Conservation (phyloP, 768 basidiomycete species). For the Mycena belliarum region DNA sequence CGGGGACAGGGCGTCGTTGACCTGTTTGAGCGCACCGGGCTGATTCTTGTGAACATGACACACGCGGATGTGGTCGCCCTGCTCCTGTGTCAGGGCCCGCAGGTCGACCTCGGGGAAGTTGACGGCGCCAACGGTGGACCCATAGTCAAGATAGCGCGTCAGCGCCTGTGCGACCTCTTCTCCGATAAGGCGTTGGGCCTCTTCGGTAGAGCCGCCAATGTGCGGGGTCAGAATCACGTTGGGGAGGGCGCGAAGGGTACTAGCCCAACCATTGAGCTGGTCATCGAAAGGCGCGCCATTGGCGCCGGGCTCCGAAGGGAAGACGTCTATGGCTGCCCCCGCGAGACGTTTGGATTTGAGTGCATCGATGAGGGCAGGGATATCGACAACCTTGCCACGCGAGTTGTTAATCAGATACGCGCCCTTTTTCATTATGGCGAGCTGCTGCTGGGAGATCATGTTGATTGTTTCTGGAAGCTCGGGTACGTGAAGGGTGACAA, state of each 20-base stretch:
- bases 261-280: conserved; percentile 83
- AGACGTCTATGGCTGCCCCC: conserved; percentile 90
- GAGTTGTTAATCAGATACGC: conserved; percentile 98
- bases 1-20: conserved; percentile 92
- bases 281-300: conserved; percentile 92
- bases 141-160: conserved; percentile 87
- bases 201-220: conserved; percentile 98
- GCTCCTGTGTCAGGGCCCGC: conserved; percentile 85
- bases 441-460: conserved; percentile 79
- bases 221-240: conserved; percentile 98
- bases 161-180: conserved; percentile 89
- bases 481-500: conserved; percentile 94
- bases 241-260: conserved; percentile 68
- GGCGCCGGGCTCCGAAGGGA: conserved; percentile 87
- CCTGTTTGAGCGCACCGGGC: conserved; percentile 90
- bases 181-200: conserved; percentile 97
- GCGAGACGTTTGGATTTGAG: conserved; percentile 87
- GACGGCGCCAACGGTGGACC: conserved; percentile 89
- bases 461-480: conserved; percentile 95
- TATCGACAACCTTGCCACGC: conserved; percentile 92
- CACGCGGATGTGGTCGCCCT: conserved; percentile 79
- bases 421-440: conserved; percentile 92
- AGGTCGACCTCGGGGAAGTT: conserved; percentile 99
- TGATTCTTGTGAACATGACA: conserved; percentile 96
- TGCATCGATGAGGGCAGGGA: conserved; percentile 82